phyloP scores from a whole-genome alignment of 176 grass and related monocot species.

The Aegilops tauschii region DNA sequence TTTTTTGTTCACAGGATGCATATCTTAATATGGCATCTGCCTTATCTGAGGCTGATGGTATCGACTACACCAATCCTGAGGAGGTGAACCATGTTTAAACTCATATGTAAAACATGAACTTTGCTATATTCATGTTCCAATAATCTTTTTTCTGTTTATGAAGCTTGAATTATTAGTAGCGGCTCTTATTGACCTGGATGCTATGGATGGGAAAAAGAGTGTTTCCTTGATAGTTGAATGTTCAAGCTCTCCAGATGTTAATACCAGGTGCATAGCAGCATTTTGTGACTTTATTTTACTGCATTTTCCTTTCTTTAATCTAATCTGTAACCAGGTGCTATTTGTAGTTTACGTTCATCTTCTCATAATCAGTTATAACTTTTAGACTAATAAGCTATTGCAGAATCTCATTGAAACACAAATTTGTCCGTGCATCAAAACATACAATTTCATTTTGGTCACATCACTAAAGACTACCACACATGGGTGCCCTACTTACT shows the following conservation, averaged over 20 bases:
- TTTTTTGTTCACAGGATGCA: slow-evolving; percentile 57
- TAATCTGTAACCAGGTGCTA: not conserved
- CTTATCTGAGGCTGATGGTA: slow-evolving; percentile 91
- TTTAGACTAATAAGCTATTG: too few relatives aligned
- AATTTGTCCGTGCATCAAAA: too few relatives aligned
- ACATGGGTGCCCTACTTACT: too few relatives aligned
- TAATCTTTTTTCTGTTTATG: slow-evolving; percentile 36
- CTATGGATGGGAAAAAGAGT: slow-evolving; percentile 94
- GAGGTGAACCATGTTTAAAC: slow-evolving; percentile 52
- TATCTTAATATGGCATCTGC: slow-evolving; percentile 92
- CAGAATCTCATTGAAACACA: too few relatives aligned
- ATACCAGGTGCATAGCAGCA: slow-evolving; percentile 58
- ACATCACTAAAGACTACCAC: too few relatives aligned
- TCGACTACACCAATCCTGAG: slow-evolving; percentile 95
- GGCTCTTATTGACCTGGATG: slow-evolving; percentile 95
- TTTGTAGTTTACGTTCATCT: not conserved
- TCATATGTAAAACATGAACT: not conserved
- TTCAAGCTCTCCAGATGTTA: slow-evolving; percentile 96
- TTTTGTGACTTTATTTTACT: slow-evolving; percentile 1
- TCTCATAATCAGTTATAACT: not conserved
- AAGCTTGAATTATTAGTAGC: slow-evolving; percentile 94
- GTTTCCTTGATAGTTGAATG: slow-evolving; percentile 91
- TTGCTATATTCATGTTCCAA: slow-evolving; percentile 6
- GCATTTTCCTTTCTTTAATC: not conserved
- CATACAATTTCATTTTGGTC: too few relatives aligned